phyloP scores from a whole-genome alignment of 75 land plant genomes.

The Isoetes taiwanensis region DNA sequence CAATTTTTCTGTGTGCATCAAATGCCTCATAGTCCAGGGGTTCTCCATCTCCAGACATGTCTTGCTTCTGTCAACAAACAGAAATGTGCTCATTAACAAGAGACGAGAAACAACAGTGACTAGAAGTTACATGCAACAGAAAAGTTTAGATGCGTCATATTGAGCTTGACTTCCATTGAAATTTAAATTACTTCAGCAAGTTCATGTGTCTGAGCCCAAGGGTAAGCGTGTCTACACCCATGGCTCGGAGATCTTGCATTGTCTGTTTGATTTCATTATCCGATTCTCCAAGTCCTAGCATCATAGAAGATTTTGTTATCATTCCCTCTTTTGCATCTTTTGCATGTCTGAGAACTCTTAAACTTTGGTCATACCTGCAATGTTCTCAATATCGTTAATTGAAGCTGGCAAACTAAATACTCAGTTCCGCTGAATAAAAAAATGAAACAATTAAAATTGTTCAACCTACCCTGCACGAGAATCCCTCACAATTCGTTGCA shows the following conservation, averaged over 20 bases:
- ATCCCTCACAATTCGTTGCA: slow-evolving; percentile 91
- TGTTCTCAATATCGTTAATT: not conserved
- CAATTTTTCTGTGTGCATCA: slow-evolving; percentile 37
- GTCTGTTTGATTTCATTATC: slow-evolving; percentile 77
- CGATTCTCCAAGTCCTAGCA: slow-evolving; percentile 83
- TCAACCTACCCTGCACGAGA: slow-evolving; percentile 83
- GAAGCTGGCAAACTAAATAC: too few relatives aligned
- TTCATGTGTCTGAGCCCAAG: too few relatives aligned
- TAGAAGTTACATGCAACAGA: too few relatives aligned
- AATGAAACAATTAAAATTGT: too few relatives aligned
- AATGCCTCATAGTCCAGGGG: slow-evolving; percentile 40
- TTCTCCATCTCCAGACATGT: slow-evolving; percentile 45
- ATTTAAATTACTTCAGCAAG: too few relatives aligned
- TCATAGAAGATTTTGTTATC: slow-evolving; percentile 68
- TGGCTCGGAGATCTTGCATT: slow-evolving; percentile 57
- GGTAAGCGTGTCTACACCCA: slow-evolving; percentile 65
- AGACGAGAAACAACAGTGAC: too few relatives aligned
- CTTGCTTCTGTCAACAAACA: slow-evolving; percentile 26
- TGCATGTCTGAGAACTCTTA: slow-evolving; percentile 79
- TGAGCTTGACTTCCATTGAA: too few relatives aligned
- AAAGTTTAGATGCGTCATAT: too few relatives aligned
- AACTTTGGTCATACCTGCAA: slow-evolving; percentile 79
- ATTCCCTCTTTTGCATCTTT: slow-evolving; percentile 53
- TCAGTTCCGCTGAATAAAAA: too few relatives aligned
- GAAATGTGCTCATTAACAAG: too few relatives aligned